Conservation (phyloP, 2,329 filamentous ascomycete species). For the Colletotrichum kahawae region DNA sequence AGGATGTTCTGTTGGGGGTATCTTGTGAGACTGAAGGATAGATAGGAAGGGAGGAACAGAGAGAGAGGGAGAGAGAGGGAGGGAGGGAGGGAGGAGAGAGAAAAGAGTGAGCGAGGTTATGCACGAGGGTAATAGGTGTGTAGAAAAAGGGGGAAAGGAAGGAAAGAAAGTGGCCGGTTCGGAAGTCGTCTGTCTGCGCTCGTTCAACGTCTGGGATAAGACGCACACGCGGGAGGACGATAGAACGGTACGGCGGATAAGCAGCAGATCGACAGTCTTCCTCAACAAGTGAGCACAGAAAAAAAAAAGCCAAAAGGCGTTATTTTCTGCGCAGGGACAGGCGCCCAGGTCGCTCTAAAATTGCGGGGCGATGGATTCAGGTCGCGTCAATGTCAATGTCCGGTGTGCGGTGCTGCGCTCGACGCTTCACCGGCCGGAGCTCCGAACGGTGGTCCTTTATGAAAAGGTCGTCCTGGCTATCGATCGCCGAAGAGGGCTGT, state of each 20-base stretch:
- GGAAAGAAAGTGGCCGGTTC: neutral
- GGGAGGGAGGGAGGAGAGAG: neutral
- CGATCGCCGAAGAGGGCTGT: neutral
- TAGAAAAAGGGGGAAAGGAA: neutral
- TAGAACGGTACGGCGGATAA: neutral
- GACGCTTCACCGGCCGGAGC: conserved; percentile 9
- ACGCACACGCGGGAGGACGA: neutral
- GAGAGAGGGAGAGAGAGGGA: neutral
- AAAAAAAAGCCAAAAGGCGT: neutral
- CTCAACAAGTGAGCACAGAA: neutral
- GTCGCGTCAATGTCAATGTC: neutral
- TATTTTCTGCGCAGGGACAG: neutral
- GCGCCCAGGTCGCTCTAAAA: neutral
- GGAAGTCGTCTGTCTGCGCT: neutral
- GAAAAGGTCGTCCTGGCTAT: neutral
- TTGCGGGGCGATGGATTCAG: neutral
- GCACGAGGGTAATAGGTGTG: neutral
- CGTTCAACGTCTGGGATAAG: neutral
- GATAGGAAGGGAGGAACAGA: neutral
- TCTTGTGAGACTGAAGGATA: neutral
- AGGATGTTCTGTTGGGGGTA: neutral
- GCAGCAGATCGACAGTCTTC: neutral
- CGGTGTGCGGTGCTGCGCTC: neutral
- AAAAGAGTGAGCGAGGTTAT: neutral
- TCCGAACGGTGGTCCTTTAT: neutral